phyloP scores from a whole-genome alignment of 345 rosid genomes.

The Erucastrum elatum region DNA sequence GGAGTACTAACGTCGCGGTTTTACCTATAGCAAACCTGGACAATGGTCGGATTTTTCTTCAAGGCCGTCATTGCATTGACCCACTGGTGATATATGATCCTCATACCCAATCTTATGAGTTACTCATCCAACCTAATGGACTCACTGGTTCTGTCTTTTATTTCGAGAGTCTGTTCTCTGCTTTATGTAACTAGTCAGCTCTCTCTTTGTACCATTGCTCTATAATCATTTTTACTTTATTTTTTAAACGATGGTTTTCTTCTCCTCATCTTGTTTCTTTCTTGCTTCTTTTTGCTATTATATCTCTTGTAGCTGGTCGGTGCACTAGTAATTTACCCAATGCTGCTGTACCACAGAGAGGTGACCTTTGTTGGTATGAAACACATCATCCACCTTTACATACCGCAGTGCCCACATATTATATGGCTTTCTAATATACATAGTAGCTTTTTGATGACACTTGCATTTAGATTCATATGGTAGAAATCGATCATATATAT shows the following conservation, averaged over 20 bases:
- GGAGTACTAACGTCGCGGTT: background rate
- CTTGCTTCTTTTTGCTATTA: background rate
- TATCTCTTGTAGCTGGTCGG: background rate
- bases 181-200: background rate
- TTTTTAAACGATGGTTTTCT: background rate
- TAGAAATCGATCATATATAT: no score
- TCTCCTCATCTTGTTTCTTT: background rate
- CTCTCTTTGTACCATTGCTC: background rate
- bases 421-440: no score
- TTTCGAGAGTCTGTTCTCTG: background rate
- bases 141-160: background rate
- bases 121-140: background rate
- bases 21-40: background rate
- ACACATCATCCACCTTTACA: no score
- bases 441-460: no score
- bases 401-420: no score
- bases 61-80: background rate
- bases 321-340: background rate
- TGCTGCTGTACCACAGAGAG: no score
- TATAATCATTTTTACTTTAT: background rate
- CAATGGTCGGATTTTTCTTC: background rate
- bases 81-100: background rate
- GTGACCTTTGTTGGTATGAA: no score
- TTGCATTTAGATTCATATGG: no score
- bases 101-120: background rate